Evolutionary conservation across 768 basidiomycete species (phyloP).

Genomic region (Pisolithus sp.): DNA sequence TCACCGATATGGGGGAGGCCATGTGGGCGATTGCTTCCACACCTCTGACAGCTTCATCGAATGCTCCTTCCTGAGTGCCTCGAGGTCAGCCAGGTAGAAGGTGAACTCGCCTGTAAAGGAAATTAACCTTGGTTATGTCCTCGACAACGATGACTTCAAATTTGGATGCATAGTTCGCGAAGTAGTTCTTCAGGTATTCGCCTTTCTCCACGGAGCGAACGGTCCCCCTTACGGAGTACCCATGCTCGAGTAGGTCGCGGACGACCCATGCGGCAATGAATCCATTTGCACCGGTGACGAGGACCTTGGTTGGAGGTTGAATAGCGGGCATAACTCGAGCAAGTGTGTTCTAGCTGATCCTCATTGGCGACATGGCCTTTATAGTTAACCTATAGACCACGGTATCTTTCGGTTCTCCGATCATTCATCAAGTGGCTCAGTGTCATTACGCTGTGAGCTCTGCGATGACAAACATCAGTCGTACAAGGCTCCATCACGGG

Average conservation of each 20-base stretch:
- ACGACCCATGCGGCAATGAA: constrained; percentile 44
- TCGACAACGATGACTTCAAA: constrained; percentile 62
- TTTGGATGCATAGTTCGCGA: constrained; percentile 46
- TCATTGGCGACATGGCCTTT: too few relatives aligned
- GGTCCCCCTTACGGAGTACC: constrained; percentile 59
- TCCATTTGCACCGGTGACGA: constrained; percentile 25
- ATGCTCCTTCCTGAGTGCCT: constrained; percentile 49
- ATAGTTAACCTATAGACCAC: too few relatives aligned
- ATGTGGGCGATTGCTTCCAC: constrained; percentile 68
- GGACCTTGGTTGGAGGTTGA: constrained; percentile 22
- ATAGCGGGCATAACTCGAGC: constrained; percentile 16
- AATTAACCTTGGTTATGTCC: constrained; percentile 53
- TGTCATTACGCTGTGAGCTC: too few relatives aligned
- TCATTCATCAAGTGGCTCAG: too few relatives aligned
- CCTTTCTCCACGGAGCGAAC: constrained; percentile 59
- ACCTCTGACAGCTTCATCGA: constrained; percentile 73
- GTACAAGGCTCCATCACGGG: too few relatives aligned
- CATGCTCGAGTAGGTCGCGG: constrained; percentile 49
- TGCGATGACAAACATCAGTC: too few relatives aligned
- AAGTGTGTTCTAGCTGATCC: too few relatives aligned
- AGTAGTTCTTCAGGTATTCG: constrained; percentile 45
- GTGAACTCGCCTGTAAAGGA: not conserved
- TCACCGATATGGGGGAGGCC: constrained; percentile 51
- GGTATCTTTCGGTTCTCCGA: too few relatives aligned
- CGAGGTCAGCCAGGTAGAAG: not conserved